These are phyloP conservation scores for Aspergillus novofumigatus DNA, from an alignment of 2,329 filamentous ascomycete genomes.

Conservation along the genomic window DNA sequence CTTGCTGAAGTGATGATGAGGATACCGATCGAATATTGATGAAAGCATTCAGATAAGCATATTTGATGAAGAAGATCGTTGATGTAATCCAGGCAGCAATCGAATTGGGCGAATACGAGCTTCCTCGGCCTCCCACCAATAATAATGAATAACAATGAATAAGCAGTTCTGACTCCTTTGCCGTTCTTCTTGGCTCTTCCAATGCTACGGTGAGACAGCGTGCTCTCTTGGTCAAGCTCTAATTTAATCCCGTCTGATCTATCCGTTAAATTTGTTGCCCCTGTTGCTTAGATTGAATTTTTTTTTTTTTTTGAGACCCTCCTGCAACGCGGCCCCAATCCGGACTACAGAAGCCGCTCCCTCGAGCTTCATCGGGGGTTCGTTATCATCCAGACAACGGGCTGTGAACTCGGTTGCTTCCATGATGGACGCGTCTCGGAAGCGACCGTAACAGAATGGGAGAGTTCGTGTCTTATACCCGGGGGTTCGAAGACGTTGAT, in stretches of 20 bases:
- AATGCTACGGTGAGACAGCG: too few relatives aligned
- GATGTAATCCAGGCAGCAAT: not conserved
- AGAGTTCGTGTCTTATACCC: slow-evolving; percentile 58
- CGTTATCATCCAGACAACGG: slow-evolving; percentile 52
- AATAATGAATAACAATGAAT: too few relatives aligned
- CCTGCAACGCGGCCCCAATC: slow-evolving; percentile 57
- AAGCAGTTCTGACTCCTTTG: too few relatives aligned
- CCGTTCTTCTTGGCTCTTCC: too few relatives aligned
- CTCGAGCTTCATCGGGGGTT: slow-evolving; percentile 53
- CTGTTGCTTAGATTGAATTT: slow-evolving; percentile 54
- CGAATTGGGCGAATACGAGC: not conserved
- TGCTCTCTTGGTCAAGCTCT: too few relatives aligned
- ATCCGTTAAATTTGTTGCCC: too few relatives aligned
- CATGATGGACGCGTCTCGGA: slow-evolving; percentile 59
- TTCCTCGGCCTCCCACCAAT: too few relatives aligned
- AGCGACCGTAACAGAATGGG: slow-evolving; percentile 59
- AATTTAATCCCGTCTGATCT: too few relatives aligned
- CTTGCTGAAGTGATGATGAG: not conserved
- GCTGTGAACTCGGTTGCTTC: slow-evolving; percentile 62
- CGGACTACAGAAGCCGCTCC: slow-evolving; percentile 55
- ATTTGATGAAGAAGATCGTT: not conserved
- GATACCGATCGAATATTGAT: not conserved
- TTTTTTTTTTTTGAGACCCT: slow-evolving; percentile 51
- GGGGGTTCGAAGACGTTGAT: slow-evolving; percentile 52
- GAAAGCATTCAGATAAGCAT: too few relatives aligned